Evolutionary conservation across 345 rosid species (phyloP).

Genomic region (Gossypium bickii): DNA sequence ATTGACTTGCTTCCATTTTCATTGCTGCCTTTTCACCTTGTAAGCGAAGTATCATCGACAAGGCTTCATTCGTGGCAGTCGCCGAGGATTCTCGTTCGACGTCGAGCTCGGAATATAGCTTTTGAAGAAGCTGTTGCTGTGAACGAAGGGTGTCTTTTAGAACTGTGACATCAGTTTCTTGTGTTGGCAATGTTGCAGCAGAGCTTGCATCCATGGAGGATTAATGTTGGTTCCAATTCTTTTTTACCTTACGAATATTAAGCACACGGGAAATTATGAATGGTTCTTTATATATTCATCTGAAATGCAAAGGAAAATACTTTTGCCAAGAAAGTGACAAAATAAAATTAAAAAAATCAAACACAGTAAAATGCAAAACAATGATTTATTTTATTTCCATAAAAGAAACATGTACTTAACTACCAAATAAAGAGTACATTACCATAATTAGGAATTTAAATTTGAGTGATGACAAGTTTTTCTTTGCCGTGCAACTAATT

Average conservation of each 20-base stretch:
- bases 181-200: constrained; percentile 24
- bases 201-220: constrained; percentile 41
- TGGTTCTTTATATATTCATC: neutral
- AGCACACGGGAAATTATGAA: neutral
- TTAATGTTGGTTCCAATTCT: neutral
- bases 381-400: neutral
- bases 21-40: constrained; percentile 75
- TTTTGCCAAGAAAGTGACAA: too few relatives aligned
- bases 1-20: constrained; percentile 86
- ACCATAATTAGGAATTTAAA: neutral
- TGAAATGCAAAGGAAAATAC: neutral
- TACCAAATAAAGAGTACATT: neutral
- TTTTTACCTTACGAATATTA: too few relatives aligned
- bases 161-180: constrained; percentile 36
- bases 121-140: constrained; percentile 81
- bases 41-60: constrained; percentile 80
- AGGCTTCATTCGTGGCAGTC: constrained; percentile 69
- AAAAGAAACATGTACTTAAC: neutral
- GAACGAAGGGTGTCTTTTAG: constrained; percentile 54
- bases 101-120: constrained; percentile 60
- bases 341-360: neutral
- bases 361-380: neutral
- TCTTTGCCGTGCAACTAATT: too few relatives aligned
- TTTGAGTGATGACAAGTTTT: too few relatives aligned
- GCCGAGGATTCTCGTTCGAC: constrained; percentile 81